Conservation (phyloP, 768 basidiomycete species). For the Tylopilus sp. region DNA sequence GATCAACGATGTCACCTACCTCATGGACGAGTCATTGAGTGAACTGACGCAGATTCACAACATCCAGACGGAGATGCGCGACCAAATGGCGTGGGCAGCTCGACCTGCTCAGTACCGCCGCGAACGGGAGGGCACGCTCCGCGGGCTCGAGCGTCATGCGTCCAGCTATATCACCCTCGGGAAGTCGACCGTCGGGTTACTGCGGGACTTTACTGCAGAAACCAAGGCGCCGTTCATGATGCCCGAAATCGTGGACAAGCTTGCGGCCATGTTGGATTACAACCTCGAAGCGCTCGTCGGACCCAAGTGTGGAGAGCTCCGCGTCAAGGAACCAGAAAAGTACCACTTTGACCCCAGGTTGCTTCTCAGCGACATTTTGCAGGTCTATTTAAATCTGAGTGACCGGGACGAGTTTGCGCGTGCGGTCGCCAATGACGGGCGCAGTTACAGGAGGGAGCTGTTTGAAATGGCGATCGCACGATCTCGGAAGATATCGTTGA, state of each 20-base stretch:
- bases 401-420: constrained; percentile 73
- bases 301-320: constrained; percentile 81
- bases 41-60: constrained; percentile 86
- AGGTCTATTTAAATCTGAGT: constrained; percentile 87
- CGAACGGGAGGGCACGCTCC: constrained; percentile 76
- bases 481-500: constrained; percentile 59
- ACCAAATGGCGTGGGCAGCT: constrained; percentile 65
- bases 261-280: constrained; percentile 96
- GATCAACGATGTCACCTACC: constrained; percentile 98
- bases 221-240: constrained; percentile 92
- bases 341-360: constrained; percentile 83
- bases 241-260: constrained; percentile 90
- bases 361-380: constrained; percentile 81
- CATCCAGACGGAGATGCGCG: constrained; percentile 82
- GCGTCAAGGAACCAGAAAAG: constrained; percentile 82
- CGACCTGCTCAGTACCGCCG: constrained; percentile 69
- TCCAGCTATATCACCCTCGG: constrained; percentile 86
- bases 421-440: constrained; percentile 90
- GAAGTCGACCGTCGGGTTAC: constrained; percentile 82
- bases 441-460: constrained; percentile 81
- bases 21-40: constrained; percentile 92
- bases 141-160: constrained; percentile 79
- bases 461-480: constrained; percentile 78
- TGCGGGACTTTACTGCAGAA: constrained; percentile 90
- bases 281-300: constrained; percentile 89